phyloP scores from a whole-genome alignment of 495 filamentous ascomycete genomes.

The Penicillium tannophilum region DNA sequence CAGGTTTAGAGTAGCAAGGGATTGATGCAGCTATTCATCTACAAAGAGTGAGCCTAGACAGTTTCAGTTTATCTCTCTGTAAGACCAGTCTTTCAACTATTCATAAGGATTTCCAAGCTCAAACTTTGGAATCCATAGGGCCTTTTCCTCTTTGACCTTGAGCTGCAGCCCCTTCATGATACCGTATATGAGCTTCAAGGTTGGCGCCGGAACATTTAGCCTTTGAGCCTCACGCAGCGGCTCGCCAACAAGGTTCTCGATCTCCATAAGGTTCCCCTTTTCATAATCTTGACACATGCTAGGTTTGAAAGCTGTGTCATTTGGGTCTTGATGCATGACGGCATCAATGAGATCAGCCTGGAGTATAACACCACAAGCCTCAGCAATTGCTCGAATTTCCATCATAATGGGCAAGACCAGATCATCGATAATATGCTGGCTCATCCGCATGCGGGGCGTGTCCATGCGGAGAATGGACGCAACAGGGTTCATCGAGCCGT shows the following conservation, averaged over 20 bases:
- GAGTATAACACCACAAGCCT: constrained; percentile 33
- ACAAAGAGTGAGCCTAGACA: too few species aligned
- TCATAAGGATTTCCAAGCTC: constrained; percentile 6
- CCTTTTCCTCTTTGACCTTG: constrained; percentile 1
- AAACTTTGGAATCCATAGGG: constrained; percentile 3
- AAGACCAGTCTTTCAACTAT: neutral
- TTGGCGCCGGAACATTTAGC: constrained; percentile 1
- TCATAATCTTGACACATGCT: constrained; percentile 49
- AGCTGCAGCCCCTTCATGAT: constrained; percentile 8
- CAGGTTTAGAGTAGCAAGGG: neutral
- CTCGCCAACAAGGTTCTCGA: constrained; percentile 9
- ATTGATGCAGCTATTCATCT: neutral
- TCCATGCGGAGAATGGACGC: constrained; percentile 19
- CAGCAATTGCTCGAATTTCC: constrained; percentile 19
- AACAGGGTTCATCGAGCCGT: constrained; percentile 19
- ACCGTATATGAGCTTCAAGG: constrained; percentile 3
- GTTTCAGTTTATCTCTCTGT: too few species aligned
- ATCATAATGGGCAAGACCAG: constrained; percentile 19
- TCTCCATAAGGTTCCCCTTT: constrained; percentile 20
- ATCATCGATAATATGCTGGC: constrained; percentile 10
- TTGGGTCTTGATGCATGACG: constrained; percentile 39
- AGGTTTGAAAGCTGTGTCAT: constrained; percentile 41
- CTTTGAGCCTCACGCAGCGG: constrained; percentile 1
- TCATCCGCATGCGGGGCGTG: constrained; percentile 12
- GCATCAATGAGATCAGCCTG: constrained; percentile 33